Percentiles rank a stretch among this genome's conserved stretches.
Evolutionary conservation across 2,329 filamentous ascomycete genomes (phyloP).

Genomic region (Aureobasidium musti): DNA sequence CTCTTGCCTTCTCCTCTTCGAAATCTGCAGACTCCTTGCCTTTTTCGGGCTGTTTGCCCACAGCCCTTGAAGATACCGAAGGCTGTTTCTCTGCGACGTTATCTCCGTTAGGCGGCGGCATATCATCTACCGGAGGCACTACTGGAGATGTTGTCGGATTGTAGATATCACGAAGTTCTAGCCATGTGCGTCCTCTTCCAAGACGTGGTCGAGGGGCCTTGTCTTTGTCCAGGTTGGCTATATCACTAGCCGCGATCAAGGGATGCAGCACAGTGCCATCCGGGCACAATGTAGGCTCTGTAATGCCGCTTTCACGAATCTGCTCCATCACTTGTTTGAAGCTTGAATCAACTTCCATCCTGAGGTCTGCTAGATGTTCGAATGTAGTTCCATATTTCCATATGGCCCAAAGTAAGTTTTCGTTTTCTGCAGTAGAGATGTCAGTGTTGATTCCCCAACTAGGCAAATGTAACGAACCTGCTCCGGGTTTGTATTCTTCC

Average conservation of each 20-base stretch:
- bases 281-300: conserved; percentile 16
- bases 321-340: conserved; percentile 26
- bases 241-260: conserved; percentile 14
- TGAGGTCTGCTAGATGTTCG: conserved; percentile 24
- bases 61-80: conserved; percentile 93
- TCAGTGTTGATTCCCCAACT: not conserved
- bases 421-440: conserved; percentile 29
- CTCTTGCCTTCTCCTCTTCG: conserved; percentile 55
- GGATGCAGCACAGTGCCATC: conserved; percentile 27
- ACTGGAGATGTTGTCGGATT: conserved; percentile 80
- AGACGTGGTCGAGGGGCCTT: conserved; percentile 24
- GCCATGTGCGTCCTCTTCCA: conserved; percentile 34
- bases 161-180: conserved; percentile 47
- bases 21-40: conserved; percentile 60
- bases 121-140: conserved; percentile 53
- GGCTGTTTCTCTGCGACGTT: conserved; percentile 46
- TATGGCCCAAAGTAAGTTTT: conserved; percentile 30
- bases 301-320: conserved; percentile 24
- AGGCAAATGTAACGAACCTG: conserved; percentile 31
- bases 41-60: conserved; percentile 87
- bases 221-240: conserved; percentile 23
- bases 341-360: conserved; percentile 24
- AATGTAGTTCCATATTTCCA: conserved; percentile 30
- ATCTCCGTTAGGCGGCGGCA: conserved; percentile 42
- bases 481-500: conserved; percentile 66